phyloP scores from a whole-genome alignment of 1,284 basidiomycete genomes.

The Ceratobasidium sp. region DNA sequence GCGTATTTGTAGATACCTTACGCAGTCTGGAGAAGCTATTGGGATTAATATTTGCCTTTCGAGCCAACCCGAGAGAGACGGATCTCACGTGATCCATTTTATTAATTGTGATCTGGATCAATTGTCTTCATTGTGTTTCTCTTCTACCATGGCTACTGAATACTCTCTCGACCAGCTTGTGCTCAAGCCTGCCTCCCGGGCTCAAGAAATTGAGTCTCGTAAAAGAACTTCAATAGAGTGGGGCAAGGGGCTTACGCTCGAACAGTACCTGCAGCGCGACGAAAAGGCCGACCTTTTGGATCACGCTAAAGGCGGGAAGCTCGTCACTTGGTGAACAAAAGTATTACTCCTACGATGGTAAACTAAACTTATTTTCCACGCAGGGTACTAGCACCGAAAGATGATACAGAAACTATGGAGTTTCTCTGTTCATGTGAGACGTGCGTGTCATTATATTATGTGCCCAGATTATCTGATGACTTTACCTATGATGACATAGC shows the following conservation, averaged over 20 bases:
- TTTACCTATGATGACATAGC: conserved; percentile 45
- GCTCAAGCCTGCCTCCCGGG: conserved; percentile 21
- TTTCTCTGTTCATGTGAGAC: conserved; percentile 62
- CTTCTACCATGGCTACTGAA: too few relatives aligned
- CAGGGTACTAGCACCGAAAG: conserved; percentile 60
- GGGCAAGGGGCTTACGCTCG: conserved; percentile 53
- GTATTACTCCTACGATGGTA: conserved; percentile 38
- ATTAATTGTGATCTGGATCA: too few relatives aligned
- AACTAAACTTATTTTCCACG: neutral
- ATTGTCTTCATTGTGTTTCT: too few relatives aligned
- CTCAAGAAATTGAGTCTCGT: conserved; percentile 48
- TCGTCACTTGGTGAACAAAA: conserved; percentile 56
- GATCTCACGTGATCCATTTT: too few relatives aligned
- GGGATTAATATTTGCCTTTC: too few relatives aligned
- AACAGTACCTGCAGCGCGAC: conserved; percentile 55
- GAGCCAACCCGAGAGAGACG: too few relatives aligned
- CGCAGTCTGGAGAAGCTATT: too few relatives aligned
- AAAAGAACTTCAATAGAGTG: conserved; percentile 54
- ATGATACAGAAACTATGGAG: conserved; percentile 56
- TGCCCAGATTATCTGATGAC: too few relatives aligned
- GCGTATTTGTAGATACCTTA: too few relatives aligned
- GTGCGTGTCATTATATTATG: too few relatives aligned
- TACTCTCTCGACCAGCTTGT: conserved; percentile 8
- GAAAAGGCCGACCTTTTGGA: conserved; percentile 54
- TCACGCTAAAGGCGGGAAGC: conserved; percentile 55